These are phyloP conservation scores for Rhizopogon rudus DNA, from an alignment of 768 basidiomycete species.

Conservation along the genomic window DNA sequence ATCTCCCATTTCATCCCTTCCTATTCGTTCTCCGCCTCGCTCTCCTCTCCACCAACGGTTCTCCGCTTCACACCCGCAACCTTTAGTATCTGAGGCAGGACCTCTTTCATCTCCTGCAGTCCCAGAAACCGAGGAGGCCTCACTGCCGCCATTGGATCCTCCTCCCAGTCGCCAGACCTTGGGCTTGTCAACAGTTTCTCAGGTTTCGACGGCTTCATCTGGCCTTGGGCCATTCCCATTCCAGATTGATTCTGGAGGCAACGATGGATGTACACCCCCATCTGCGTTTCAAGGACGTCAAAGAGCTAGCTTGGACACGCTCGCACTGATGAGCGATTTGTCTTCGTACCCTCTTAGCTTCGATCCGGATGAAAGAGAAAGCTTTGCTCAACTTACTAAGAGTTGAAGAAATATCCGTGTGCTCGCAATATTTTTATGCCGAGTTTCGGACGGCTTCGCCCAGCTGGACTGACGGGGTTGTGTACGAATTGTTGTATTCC, in stretches of 20 bases:
- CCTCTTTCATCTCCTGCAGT: constrained; percentile 5
- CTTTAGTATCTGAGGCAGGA: not conserved
- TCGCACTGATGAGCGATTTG: constrained; percentile 77
- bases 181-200: constrained; percentile 75
- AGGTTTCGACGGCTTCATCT: constrained; percentile 70
- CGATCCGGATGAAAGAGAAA: constrained; percentile 37
- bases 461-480: constrained; percentile 25
- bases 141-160: constrained; percentile 30
- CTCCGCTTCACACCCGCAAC: constrained; percentile 23
- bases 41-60: constrained; percentile 66
- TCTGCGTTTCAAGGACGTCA: constrained; percentile 42
- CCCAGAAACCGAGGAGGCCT: constrained; percentile 25
- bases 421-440: not conserved
- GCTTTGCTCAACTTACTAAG: constrained; percentile 21
- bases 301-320: constrained; percentile 81
- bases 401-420: constrained; percentile 9
- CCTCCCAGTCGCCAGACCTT: constrained; percentile 59
- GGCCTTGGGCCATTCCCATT: constrained; percentile 86
- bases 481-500: constrained; percentile 26
- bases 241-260: constrained; percentile 67
- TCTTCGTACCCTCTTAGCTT: constrained; percentile 81
- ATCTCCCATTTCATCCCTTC: constrained; percentile 81
- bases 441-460: constrained; percentile 10
- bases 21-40: constrained; percentile 67
- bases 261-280: constrained; percentile 29